Evolutionary conservation across 352 stramenopile species (phyloP).

Genomic region (Thalassiosira livingstoniorum): DNA sequence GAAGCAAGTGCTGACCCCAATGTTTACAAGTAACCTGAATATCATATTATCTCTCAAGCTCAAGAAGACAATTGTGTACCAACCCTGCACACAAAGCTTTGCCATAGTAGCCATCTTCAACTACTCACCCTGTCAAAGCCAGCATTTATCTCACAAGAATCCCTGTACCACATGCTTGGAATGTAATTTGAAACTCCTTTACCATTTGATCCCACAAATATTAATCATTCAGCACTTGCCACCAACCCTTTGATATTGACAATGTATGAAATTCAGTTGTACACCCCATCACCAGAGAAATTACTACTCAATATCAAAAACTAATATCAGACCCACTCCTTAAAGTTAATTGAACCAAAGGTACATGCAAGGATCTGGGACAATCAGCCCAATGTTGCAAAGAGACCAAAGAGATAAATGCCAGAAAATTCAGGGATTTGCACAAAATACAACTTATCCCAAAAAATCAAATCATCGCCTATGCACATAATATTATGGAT

Average conservation of each 20-base stretch:
- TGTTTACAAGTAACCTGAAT: neutral
- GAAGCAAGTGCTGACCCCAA: neutral
- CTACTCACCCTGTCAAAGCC: too few relatives aligned
- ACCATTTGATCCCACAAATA: neutral
- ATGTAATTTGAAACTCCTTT: neutral
- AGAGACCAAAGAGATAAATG: neutral
- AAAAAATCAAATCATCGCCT: neutral
- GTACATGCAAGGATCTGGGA: neutral
- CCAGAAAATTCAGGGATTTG: neutral
- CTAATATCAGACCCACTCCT: neutral
- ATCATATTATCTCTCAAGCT: neutral
- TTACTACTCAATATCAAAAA: slow-evolving; percentile 3
- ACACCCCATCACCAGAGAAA: neutral
- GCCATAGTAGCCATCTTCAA: neutral
- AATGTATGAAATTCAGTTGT: neutral
- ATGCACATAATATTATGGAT: too few relatives aligned
- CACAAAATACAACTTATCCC: slow-evolving; percentile 3
- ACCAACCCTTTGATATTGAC: neutral
- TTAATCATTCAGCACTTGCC: neutral
- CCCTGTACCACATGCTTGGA: neutral
- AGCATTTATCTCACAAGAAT: neutral
- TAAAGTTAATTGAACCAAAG: neutral
- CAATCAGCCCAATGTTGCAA: neutral
- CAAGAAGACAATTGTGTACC: neutral
- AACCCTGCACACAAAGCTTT: neutral